phyloP scores from a whole-genome alignment of 371 early-diverging fungal genomes.

The Mucor saturninus region DNA sequence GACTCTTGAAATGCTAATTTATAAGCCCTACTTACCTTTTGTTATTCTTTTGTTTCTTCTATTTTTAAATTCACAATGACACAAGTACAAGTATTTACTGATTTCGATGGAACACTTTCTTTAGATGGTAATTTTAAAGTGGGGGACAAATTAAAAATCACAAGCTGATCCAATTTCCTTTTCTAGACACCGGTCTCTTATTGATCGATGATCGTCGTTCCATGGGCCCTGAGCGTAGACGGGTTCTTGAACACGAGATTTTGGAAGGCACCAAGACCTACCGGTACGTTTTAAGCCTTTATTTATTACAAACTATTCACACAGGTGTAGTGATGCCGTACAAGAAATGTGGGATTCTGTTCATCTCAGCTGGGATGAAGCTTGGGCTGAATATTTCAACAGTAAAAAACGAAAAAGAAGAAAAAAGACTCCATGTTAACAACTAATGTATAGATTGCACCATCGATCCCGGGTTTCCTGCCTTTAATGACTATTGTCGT shows the following conservation, averaged over 20 bases:
- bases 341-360: conserved; percentile 66
- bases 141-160: neutral
- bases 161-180: neutral
- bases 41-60: neutral
- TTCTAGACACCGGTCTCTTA: conserved; percentile 47
- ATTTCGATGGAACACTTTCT: conserved; percentile 57
- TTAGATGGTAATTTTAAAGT: conserved; percentile 36
- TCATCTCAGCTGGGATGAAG: conserved; percentile 64
- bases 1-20: neutral
- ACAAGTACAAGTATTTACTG: conserved; percentile 51
- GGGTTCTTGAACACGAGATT: conserved; percentile 44
- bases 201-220: conserved; percentile 52
- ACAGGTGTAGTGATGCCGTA: conserved; percentile 38
- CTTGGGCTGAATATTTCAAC: conserved; percentile 56
- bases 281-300: conserved; percentile 25
- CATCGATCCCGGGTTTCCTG: conserved; percentile 59
- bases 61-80: conserved; percentile 15
- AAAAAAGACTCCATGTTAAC: neutral
- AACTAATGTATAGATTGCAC: conserved; percentile 27
- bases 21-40: neutral
- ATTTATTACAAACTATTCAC: neutral
- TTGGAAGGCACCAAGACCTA: conserved; percentile 47
- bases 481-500: conserved; percentile 53
- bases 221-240: conserved; percentile 47
- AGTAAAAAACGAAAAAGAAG: conserved; percentile 20